Conservation (phyloP, 441 rosid genomes). For the Syzygium syzygioides region DNA sequence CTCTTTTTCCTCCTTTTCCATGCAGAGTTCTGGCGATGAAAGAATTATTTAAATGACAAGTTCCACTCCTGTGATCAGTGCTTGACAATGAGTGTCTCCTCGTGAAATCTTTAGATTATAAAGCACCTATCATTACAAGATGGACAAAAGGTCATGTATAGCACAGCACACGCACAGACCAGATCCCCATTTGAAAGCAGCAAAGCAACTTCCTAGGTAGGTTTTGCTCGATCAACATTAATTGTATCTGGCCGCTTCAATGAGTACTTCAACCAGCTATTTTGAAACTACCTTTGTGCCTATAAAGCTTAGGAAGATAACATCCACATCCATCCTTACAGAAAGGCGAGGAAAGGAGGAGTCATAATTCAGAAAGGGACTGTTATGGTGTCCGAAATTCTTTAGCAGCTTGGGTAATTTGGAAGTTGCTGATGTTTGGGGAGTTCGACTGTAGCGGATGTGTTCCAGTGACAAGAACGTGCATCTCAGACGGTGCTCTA, state of each 20-base stretch:
- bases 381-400: background rate
- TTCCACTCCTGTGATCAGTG: background rate
- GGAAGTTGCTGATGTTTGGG: background rate
- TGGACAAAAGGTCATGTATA: background rate
- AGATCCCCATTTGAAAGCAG: background rate
- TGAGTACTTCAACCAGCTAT: background rate
- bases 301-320: background rate
- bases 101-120: background rate
- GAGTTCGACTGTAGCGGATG: background rate
- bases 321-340: background rate
- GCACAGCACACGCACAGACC: background rate
- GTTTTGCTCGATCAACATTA: background rate
- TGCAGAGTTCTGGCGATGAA: slow-evolving; percentile 67
- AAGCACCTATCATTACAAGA: background rate
- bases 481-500: background rate
- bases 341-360: background rate
- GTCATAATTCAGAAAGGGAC: background rate
- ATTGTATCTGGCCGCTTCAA: background rate
- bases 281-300: background rate
- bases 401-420: background rate
- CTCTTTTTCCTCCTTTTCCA: background rate
- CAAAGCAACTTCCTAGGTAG: background rate
- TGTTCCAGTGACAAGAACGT: background rate
- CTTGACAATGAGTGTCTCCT: background rate
- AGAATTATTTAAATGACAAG: slow-evolving; percentile 14